These are phyloP conservation scores for Geotrichum reessii DNA, from an alignment of 1,139 yeast genomes.

Conservation along the genomic window DNA sequence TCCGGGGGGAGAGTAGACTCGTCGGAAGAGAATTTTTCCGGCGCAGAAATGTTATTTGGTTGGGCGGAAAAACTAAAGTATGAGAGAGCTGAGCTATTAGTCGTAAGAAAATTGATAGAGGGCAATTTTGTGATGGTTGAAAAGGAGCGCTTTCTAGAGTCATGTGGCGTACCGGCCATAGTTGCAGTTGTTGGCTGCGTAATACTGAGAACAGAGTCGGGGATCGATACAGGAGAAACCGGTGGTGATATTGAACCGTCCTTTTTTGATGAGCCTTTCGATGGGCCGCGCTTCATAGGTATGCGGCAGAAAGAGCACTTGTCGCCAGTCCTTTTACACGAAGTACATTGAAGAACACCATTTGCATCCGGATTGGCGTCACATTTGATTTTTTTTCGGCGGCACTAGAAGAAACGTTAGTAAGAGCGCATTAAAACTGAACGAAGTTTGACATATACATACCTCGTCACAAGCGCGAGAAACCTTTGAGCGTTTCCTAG, in stretches of 20 bases:
- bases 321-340: slow-evolving; percentile 38
- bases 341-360: slow-evolving; percentile 29
- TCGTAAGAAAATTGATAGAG: background rate
- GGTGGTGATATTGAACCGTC: background rate
- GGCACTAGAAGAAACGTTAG: slow-evolving; percentile 1
- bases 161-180: background rate
- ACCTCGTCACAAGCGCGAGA: slow-evolving; percentile 42
- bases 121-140: background rate
- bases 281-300: slow-evolving; percentile 43
- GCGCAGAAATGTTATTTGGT: background rate
- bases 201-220: background rate
- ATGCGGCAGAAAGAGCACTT: slow-evolving; percentile 40
- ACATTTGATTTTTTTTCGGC: slow-evolving; percentile 35
- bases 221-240: background rate
- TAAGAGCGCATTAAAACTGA: background rate
- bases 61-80: background rate
- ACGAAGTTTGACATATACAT: background rate
- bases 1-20: background rate
- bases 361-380: slow-evolving; percentile 29
- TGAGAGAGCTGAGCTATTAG: background rate
- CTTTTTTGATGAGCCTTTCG: slow-evolving; percentile 26
- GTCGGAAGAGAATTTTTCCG: background rate
- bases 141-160: background rate
- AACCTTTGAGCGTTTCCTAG: slow-evolving; percentile 40
- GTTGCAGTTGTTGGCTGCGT: background rate